A percentile compares a stretch with the other conserved stretches of the same genome.
These are phyloP conservation scores for Calonectria pauciramosa DNA, from an alignment of 2,329 filamentous ascomycete genomes.

Conservation along the genomic window DNA sequence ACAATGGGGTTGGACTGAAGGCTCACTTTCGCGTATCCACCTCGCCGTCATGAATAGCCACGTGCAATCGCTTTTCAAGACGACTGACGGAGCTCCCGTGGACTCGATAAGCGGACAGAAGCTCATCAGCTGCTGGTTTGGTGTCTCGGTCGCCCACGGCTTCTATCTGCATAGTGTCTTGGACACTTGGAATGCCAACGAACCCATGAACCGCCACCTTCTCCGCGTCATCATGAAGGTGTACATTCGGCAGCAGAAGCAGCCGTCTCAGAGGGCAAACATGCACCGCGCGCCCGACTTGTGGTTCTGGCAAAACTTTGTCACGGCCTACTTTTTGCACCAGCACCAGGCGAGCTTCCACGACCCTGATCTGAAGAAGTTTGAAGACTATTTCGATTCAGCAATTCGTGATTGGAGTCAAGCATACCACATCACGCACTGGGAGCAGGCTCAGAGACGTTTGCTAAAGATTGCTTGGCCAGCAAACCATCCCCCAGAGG, in stretches of 20 bases:
- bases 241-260: neutral
- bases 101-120: neutral
- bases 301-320: conserved; percentile 41
- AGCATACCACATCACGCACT: neutral
- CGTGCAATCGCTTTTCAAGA: neutral
- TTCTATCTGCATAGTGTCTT: conserved; percentile 37
- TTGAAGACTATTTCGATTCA: neutral
- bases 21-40: neutral
- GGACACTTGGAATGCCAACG: conserved; percentile 24
- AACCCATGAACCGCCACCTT: conserved; percentile 22
- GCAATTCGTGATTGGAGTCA: neutral
- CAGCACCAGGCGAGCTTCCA: neutral
- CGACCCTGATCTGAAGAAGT: neutral
- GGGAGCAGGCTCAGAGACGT: neutral
- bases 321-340: conserved; percentile 18
- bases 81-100: neutral
- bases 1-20: neutral
- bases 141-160: conserved; percentile 30
- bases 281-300: conserved; percentile 15
- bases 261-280: neutral
- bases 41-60: neutral
- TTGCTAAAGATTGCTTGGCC: neutral
- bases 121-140: neutral
- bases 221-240: conserved; percentile 23
- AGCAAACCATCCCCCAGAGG: neutral